These are phyloP conservation scores for Rehmannia glutinosa DNA, from an alignment of 257 asterid species.

Conservation along the genomic window DNA sequence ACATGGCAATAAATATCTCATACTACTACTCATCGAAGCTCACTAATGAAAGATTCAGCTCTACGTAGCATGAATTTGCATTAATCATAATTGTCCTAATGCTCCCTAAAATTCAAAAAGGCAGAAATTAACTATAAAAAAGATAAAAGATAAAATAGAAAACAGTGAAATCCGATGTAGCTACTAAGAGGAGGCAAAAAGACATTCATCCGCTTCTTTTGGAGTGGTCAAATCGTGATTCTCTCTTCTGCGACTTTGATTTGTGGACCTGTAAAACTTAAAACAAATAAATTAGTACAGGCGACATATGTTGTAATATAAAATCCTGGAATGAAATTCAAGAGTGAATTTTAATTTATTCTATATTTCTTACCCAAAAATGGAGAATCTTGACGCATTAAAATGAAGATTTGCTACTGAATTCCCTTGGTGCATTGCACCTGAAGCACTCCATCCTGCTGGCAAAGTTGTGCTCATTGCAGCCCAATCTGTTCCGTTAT, in stretches of 20 bases:
- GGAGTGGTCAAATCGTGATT: conserved; percentile 33
- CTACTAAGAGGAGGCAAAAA: conserved; percentile 22
- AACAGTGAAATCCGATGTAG: conserved; percentile 27
- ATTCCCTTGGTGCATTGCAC: conserved; percentile 97
- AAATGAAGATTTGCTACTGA: conserved; percentile 51
- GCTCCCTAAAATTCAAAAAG: conserved; percentile 25
- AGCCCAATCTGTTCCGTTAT: conserved; percentile 53
- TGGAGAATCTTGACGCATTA: conserved; percentile 52
- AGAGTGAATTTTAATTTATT: background rate
- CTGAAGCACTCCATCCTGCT: conserved; percentile 95
- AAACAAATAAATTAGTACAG: background rate
- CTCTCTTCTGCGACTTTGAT: conserved; percentile 36
- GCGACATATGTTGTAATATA: background rate
- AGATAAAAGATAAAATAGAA: background rate
- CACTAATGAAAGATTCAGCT: conserved; percentile 30
- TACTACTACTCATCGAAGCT: conserved; percentile 21
- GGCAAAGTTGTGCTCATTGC: conserved; percentile 97
- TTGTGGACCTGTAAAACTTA: conserved; percentile 29
- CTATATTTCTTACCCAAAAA: conserved; percentile 40
- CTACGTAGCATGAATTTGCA: conserved; percentile 22
- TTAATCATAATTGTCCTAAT: conserved; percentile 16
- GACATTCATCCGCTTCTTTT: conserved; percentile 23
- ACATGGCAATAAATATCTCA: conserved; percentile 29
- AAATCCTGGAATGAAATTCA: background rate
- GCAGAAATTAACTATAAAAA: conserved; percentile 23